Base-by-base conservation (phyloP, 2,329 filamentous ascomycete genomes). In the Coniochaeta pulveracea region DNA sequence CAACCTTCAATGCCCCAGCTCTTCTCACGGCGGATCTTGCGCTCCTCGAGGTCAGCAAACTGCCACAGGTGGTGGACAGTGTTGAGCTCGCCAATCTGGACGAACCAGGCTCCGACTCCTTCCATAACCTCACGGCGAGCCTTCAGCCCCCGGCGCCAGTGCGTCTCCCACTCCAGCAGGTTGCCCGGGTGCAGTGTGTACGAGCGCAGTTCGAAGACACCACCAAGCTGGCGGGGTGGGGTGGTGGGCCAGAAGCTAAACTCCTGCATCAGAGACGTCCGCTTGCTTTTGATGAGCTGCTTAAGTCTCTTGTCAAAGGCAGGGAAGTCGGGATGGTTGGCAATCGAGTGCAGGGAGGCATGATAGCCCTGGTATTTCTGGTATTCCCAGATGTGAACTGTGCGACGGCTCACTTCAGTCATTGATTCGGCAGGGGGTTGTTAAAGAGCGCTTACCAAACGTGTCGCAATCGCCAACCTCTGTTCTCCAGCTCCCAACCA, bases 331-430 rank as follows among this genome's bases (percentile, higher is more conserved):
- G 85, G 82, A 49, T 93, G 85, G 46, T 70, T 64, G 39, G 84
- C 76, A 44, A 96, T 94, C 46, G 72, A 75, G 63, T 95, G 74
- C 29, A 94, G 70, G 14, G 91, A 96, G 39, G 81, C 77, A 59
- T 98, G 91, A 59, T 96, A 96, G 40, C 91, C 91, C 47, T 88
- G 72, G 61, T 96, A 98, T 48, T 88, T 81, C 60, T 96, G 88
- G 58, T 98, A 98, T 59, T 98, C 91, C 91, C 91, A 98, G 50
- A 98, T 98, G 56, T 98, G 91, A 33, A 98, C 91, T 96, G 47
- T 26, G 17, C n/a, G 31, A 9, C 9, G 11, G n/a, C 12, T 28
- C n/a, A 19, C 25, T 19, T 21, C 19, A 28, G 10, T 7, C 4
- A 23, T 21, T 14, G 10, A 18, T n/a, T n/a, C 22, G 17, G 4